These are phyloP conservation scores for Lodderomyces pseudojiufengensis DNA, from an alignment of 1,139 yeast genomes.

Conservation along the genomic window DNA sequence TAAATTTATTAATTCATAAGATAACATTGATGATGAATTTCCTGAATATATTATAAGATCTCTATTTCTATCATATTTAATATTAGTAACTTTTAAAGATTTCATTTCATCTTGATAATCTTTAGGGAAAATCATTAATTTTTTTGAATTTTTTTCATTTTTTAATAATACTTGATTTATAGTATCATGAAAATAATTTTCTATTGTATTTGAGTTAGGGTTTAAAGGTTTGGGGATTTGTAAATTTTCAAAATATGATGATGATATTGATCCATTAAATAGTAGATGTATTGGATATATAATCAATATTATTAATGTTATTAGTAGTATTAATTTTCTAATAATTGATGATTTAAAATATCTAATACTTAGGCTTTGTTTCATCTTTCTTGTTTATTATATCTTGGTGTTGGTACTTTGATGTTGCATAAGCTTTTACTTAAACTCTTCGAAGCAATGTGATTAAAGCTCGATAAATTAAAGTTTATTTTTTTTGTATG, in stretches of 20 bases:
- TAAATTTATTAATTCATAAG: slow-evolving; percentile 2
- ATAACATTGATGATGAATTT: slow-evolving; percentile 6
- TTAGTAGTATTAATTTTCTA: neutral
- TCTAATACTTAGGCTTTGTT: neutral
- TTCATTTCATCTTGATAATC: slow-evolving; percentile 4
- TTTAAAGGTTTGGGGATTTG: too few species aligned
- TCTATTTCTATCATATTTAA: neutral
- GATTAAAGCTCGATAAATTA: too few species aligned
- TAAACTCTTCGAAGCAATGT: too few species aligned
- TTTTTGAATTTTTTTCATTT: slow-evolving; percentile 1
- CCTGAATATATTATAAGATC: slow-evolving; percentile 5
- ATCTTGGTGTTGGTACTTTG: too few species aligned
- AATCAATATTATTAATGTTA: neutral
- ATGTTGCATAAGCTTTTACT: too few species aligned
- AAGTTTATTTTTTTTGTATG: too few species aligned
- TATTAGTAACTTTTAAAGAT: too few species aligned
- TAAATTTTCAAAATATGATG: neutral
- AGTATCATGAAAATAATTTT: neutral
- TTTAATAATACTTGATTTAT: neutral
- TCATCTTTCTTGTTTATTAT: too few species aligned
- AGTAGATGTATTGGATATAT: slow-evolving; percentile 1
- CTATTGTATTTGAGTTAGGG: neutral
- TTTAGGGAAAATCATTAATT: slow-evolving; percentile 4
- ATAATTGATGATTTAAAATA: neutral
- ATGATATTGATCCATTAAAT: neutral